Evolutionary conservation across 2,329 filamentous ascomycete genomes (phyloP).

Genomic region (Colletotrichum spinosum): DNA sequence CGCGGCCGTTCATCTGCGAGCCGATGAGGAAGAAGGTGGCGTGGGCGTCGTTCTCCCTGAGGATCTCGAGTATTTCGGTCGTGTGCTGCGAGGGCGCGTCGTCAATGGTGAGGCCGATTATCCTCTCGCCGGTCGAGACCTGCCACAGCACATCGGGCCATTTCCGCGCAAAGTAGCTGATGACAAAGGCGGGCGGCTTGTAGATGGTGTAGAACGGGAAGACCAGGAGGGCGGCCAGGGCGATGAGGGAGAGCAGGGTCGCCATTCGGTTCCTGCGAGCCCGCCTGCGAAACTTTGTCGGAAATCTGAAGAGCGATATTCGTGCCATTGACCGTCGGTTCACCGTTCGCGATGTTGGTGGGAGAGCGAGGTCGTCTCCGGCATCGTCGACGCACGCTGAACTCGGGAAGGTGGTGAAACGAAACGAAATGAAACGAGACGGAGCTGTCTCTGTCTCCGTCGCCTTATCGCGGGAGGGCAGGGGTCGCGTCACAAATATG

Average conservation of each 20-base stretch:
- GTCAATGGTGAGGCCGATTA: constrained; percentile 88
- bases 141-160: constrained; percentile 88
- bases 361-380: constrained; percentile 2
- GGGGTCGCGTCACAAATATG: constrained; percentile 25
- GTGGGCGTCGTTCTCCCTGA: constrained; percentile 73
- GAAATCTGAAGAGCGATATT: constrained; percentile 64
- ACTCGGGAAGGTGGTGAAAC: constrained; percentile 13
- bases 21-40: constrained; percentile 95
- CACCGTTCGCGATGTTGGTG: constrained; percentile 23
- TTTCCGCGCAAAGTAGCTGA: constrained; percentile 75
- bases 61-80: constrained; percentile 73
- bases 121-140: constrained; percentile 66
- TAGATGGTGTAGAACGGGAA: constrained; percentile 65
- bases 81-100: constrained; percentile 84
- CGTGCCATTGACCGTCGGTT: constrained; percentile 40
- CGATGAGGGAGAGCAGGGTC: constrained; percentile 58
- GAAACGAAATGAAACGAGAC: constrained; percentile 24
- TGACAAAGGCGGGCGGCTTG: constrained; percentile 79
- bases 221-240: constrained; percentile 50
- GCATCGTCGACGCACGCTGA: constrained; percentile 13
- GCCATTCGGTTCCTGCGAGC: constrained; percentile 70
- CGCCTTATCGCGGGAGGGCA: constrained; percentile 21
- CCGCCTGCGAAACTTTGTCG: constrained; percentile 67
- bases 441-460: constrained; percentile 2
- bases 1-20: constrained; percentile 71